phyloP scores from a whole-genome alignment of 495 filamentous ascomycete genomes.

The Daldinia bambusicola region DNA sequence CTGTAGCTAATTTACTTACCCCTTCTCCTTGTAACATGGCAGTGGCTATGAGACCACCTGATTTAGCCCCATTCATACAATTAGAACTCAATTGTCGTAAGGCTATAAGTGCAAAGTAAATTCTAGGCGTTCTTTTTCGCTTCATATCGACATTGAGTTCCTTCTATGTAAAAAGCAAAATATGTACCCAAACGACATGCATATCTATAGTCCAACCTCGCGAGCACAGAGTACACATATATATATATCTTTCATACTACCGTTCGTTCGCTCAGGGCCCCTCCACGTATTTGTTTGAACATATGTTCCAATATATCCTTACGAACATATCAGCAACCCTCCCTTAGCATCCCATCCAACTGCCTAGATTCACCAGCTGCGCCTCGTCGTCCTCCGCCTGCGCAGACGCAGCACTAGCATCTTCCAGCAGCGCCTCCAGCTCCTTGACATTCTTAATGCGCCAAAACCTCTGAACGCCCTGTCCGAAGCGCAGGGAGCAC shows the following conservation, averaged over 20 bases:
- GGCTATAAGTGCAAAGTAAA: background rate
- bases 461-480: slow-evolving; percentile 80
- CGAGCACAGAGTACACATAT: background rate
- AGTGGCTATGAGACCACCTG: background rate
- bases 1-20: background rate
- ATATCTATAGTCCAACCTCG: background rate
- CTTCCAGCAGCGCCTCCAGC: slow-evolving; percentile 63
- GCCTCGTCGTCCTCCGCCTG: slow-evolving; percentile 18
- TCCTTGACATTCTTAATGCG: slow-evolving; percentile 70
- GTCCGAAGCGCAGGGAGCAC: slow-evolving; percentile 69
- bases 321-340: background rate
- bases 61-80: background rate
- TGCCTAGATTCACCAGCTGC: slow-evolving; percentile 39
- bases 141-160: background rate
- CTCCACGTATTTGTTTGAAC: background rate
- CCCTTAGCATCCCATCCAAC: slow-evolving; percentile 49
- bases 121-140: background rate
- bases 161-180: background rate
- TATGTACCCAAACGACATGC: background rate
- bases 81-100: background rate
- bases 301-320: background rate
- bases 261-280: background rate
- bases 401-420: slow-evolving; percentile 9
- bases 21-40: background rate
- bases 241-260: background rate